Evolutionary conservation across 106 monocot genomes (phyloP), one percentile per base, ranked within the genome.

Genomic region (Acorus calamus): DNA sequence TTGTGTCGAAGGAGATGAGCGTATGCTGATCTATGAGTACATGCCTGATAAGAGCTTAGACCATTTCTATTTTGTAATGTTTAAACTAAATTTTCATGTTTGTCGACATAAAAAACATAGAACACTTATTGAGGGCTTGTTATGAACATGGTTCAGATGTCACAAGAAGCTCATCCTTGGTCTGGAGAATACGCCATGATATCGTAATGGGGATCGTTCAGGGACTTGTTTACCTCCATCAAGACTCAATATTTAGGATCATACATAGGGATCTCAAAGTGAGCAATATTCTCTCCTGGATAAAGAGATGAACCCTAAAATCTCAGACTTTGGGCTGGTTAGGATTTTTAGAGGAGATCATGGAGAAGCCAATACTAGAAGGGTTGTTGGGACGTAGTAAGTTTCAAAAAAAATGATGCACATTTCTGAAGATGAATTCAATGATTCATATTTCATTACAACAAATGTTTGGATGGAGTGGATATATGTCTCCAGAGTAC

Each of bases 1-100:
- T 11, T 77, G 77, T 56, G 57, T 71, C 28, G 43, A 71, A 56
- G 55, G 49, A 49, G 60, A 55, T 42, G 77, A 77, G 52, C 71
- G 44, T 12, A 61, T 77, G 48, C 53, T 77, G 11, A 45, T 77
- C 3, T 77, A 77, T 9, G 77, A 77, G 14, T 77, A 71, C 66
- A 65, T 80, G 75, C 54, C 51, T 10, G 74, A 79, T 55, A 74
- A 56, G 66, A 79, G 79, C 60, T 65, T 79, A 54, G 73, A 79
- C 50, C 60, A 5, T 66, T 66, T 50, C 50, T 71, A 2, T 77
- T 77, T 55, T 70, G 76, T 77, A 57, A 56, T 6, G 14, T 5
- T 57, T 28, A 3, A n/a, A 41, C 58, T 28, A 14, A 41, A 62
- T 62, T 62, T 13, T 58, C 43, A 4, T 4, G 28, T 57, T 13